Base-by-base conservation (phyloP, 371 early-diverging fungal species). In the Mortierella sp. region DNA sequence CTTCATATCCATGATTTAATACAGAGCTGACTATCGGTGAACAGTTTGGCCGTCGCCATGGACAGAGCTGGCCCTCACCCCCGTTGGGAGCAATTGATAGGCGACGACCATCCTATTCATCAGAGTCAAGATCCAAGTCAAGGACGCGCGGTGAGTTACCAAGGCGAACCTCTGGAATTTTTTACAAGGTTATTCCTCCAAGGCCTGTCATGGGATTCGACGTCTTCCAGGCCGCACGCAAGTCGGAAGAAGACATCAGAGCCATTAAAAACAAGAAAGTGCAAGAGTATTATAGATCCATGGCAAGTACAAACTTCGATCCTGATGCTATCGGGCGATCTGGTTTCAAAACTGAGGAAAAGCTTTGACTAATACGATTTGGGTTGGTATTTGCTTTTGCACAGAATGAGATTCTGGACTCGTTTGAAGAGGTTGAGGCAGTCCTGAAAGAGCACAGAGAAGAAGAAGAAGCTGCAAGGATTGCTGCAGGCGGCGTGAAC, bases 361-460 rank as follows among this genome's bases (percentile, higher is more conserved):
- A 43, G 45, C 45, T 14, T 43, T 43, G 43, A 16, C 43, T 43
- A 3, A 32, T 32, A 32, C 10, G 39, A 39, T 39, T 6, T 10
- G 39, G 39, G 39, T 39, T 39, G 4, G 4, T 39, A 39, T 39
- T n/a, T n/a, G n/a, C n/a, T 14, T 43, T 1, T 49, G 18, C 0
- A 32, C 64, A 79, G 79, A 81, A 81, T 51, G 55, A 63, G 0
- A 18, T 81, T 39, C 49, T 81, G 6, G 76, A 81, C 43, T 68
- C 76, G 28, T 81, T 81, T 66, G 69, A 55, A 11, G 81, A 81
- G 40, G 81, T 75, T 0, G 81, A 81, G 30, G 81, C 72, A 45
- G 62, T 81, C 28, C 32, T 81, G 64, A 65, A 39, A 61, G 73
- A 72, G 52, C 81, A 72, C 26, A 62, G 77, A n/a, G 70, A 70